Evolutionary conservation across 192 early-diverging fungal genomes (phyloP), one percentile per base, ranked within the genome.

Genomic region (Haplosporangium gracile): DNA sequence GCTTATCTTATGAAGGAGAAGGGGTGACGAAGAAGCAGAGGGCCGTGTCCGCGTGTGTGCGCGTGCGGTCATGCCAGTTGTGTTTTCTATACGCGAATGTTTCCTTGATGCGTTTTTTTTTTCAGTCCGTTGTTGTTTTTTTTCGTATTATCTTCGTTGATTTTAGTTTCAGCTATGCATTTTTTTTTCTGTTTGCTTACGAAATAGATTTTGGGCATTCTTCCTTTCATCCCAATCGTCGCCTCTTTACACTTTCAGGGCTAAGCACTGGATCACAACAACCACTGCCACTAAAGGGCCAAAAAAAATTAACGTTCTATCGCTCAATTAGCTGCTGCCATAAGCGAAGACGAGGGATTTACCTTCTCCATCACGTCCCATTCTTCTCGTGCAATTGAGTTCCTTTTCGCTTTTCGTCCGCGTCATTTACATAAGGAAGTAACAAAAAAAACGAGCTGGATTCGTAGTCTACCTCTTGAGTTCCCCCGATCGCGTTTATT

Each of bases 161-260:
- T 32, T 11, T 13, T 65, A 9, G n/a, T 32, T 65, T 32, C 60
- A 29, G 60, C 60, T 65, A 65, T 65, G 60, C 60, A 65, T 26
- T 57, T 57, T 26, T 26, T 57, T 57, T 65, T 32, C 57, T 51
- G 49, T 51, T 65, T 65, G 60, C 60, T 65, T 65, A 65, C 60
- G 60, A 65, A 34, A 65, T 26, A 65, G n/a, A 29, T 32, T 32
- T 9, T 65, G 8, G 3, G 26, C 55, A 60, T 55, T 18, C 53
- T 18, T 55, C 24, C 6, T 18, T 55, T 55, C 6, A 45, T 45
- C 43, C 43, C 0, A 45, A 45, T 45, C 43, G 15, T 60, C 55
- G 6, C 55, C 60, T 15, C 15, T 15, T 65, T 65, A 11, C 16
- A 36, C 16, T 51, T 51, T 51, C 18, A 29, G 26, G 60, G 26